Evolutionary conservation across 768 basidiomycete genomes (phyloP).

Genomic region (Phaffia tasmanica): DNA sequence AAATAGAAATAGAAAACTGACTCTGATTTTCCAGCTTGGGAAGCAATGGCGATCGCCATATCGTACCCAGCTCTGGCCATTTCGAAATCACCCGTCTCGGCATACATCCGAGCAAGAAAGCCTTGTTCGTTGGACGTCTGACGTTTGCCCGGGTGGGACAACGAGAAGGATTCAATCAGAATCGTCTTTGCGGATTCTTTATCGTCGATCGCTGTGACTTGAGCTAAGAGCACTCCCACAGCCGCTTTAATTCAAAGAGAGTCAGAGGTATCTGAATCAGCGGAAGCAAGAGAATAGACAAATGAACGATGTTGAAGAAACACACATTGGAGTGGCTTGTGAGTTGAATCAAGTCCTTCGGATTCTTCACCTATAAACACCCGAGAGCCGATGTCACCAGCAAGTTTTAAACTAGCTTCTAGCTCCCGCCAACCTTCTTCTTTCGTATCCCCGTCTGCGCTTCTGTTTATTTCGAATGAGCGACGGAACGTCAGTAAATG

Average conservation of each 20-base stretch:
- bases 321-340: slow-evolving; percentile 7
- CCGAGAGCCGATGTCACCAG: slow-evolving; percentile 15
- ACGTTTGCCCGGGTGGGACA: slow-evolving; percentile 1
- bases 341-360: not conserved
- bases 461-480: not conserved
- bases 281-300: no score
- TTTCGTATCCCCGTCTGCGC: slow-evolving; percentile 7
- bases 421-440: slow-evolving; percentile 21
- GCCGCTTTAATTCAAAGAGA: not conserved
- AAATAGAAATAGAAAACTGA: no score
- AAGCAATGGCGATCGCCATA: slow-evolving; percentile 4
- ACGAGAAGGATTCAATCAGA: slow-evolving; percentile 11
- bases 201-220: slow-evolving; percentile 16
- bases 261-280: no score
- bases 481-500: no score
- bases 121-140: slow-evolving; percentile 17
- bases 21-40: not conserved
- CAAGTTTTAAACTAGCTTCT: slow-evolving; percentile 16
- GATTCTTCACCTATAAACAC: slow-evolving; percentile 4
- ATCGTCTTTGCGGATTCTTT: not conserved
- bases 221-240: slow-evolving; percentile 18
- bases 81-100: slow-evolving; percentile 11
- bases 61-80: not conserved
- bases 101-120: slow-evolving; percentile 13
- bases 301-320: no score